Evolutionary conservation across 257 asterid species (phyloP), one percentile per base, ranked within the genome.

Genomic region (Salvia hispanica): DNA sequence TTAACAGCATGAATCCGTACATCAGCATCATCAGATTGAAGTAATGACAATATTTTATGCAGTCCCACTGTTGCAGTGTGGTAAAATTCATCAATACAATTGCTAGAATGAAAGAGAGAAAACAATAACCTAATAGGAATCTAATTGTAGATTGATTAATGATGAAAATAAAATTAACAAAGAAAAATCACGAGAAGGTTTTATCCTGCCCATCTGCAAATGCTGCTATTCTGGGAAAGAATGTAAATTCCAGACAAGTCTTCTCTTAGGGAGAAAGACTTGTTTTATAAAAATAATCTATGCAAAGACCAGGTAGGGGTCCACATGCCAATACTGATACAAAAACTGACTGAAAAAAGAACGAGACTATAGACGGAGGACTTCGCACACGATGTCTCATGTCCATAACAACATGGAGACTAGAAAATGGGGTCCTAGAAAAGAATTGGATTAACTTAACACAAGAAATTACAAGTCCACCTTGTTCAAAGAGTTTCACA

Each of bases 1-100:
- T 92, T 92, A 33, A 87, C 95, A 16, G 98, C 98, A 83, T 92
- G 96, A 64, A 89, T 89, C 14, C 91, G 93, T 60, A 89, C 95
- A 80, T 85, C 92, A 56, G 92, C 80, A 69, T 92, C 96, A 44
- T 84, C 96, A 28, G 98, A 83, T 72, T 87, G 95, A 73, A 92
- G 96, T 74, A 92, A 74, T 7, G 96, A 84, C 79, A 92, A 72
- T 77, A 92, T 92, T 78, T 84, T 89, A 71, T 87, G 92, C 84
- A 92, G 81, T 51, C 96, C 98, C 78, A 92, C 98, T 89, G 83
- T 74, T 43, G 52, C 75, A 70, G 14, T 3, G 11, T 9, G 25
- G 53, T 45, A 45, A 25, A 43, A 13, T 64, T 72, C 77, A 78
- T 74, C 44, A 42, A 46, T 12, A 45, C 6, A 43, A 37, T 46